These are phyloP conservation scores for Eutypella sp. DNA, from an alignment of 2,329 filamentous ascomycete genomes.

Conservation along the genomic window DNA sequence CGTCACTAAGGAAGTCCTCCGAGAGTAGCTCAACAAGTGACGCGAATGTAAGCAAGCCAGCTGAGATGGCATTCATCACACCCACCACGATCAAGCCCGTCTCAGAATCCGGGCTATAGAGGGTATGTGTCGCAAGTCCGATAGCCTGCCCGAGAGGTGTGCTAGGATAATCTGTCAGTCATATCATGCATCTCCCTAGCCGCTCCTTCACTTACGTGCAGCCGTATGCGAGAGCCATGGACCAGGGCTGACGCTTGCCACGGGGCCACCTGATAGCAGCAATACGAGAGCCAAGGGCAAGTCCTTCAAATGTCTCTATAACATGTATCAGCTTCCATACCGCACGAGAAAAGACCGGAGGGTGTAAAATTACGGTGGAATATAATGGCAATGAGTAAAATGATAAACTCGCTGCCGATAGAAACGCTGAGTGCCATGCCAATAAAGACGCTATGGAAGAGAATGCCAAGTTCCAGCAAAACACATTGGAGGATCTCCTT, in stretches of 20 bases:
- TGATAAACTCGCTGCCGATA: slow-evolving; percentile 40
- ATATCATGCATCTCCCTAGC: background rate
- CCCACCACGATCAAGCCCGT: slow-evolving; percentile 65
- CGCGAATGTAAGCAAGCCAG: slow-evolving; percentile 66
- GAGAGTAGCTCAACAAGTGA: slow-evolving; percentile 67
- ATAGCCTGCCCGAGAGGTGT: slow-evolving; percentile 72
- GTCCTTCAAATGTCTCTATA: slow-evolving; percentile 45
- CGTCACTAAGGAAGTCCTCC: slow-evolving; percentile 64
- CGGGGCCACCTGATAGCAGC: slow-evolving; percentile 45
- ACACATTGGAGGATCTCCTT: slow-evolving; percentile 54
- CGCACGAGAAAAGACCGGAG: background rate
- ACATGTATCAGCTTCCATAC: no score
- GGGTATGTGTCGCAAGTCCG: slow-evolving; percentile 61
- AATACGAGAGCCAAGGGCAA: slow-evolving; percentile 61
- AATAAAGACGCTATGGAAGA: slow-evolving; percentile 59
- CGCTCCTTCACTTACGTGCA: slow-evolving; percentile 37
- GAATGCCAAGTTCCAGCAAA: slow-evolving; percentile 59
- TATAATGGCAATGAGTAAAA: slow-evolving; percentile 49
- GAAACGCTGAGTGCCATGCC: slow-evolving; percentile 52
- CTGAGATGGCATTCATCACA: slow-evolving; percentile 69
- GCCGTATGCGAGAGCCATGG: slow-evolving; percentile 55
- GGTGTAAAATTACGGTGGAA: slow-evolving; percentile 37
- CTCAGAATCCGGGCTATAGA: slow-evolving; percentile 64
- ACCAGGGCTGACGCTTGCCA: slow-evolving; percentile 45
- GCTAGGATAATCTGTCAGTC: slow-evolving; percentile 30